These are phyloP conservation scores for Lasiodiplodia gonubiensis DNA, from an alignment of 2,329 filamentous ascomycete genomes.

Conservation along the genomic window DNA sequence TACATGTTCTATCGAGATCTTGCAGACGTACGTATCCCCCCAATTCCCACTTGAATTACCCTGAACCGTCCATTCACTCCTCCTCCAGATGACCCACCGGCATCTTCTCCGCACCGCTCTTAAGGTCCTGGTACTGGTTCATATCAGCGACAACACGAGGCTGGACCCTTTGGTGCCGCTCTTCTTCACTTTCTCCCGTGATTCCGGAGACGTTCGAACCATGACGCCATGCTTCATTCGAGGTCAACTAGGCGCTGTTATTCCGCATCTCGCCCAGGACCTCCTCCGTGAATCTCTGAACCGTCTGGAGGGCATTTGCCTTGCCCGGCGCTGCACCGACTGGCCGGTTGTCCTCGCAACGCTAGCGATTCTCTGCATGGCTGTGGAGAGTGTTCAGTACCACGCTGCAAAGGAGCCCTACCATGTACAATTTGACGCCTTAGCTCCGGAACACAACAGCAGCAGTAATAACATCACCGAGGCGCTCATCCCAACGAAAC, in stretches of 20 bases:
- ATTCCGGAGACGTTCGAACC: slow-evolving; percentile 30
- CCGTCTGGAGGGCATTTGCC: slow-evolving; percentile 39
- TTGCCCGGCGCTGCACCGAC: slow-evolving; percentile 39
- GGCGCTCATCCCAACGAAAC: neutral
- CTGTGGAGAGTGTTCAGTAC: slow-evolving; percentile 47
- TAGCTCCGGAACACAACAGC: too few species aligned
- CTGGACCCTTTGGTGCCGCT: slow-evolving; percentile 38
- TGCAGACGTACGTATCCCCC: slow-evolving; percentile 6
- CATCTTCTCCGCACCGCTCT: slow-evolving; percentile 42
- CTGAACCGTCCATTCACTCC: slow-evolving; percentile 31
- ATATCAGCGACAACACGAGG: slow-evolving; percentile 42
- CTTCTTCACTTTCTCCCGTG: slow-evolving; percentile 20
- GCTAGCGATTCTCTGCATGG: slow-evolving; percentile 44
- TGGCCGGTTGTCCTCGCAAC: slow-evolving; percentile 44
- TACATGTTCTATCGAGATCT: slow-evolving; percentile 38
- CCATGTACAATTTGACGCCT: slow-evolving; percentile 32
- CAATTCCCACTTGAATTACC: neutral
- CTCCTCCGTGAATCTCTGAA: slow-evolving; percentile 44
- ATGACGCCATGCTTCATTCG: slow-evolving; percentile 47
- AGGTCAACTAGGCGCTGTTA: slow-evolving; percentile 44
- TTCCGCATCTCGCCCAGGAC: slow-evolving; percentile 40
- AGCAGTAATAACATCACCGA: neutral
- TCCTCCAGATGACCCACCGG: slow-evolving; percentile 30
- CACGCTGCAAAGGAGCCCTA: slow-evolving; percentile 45
- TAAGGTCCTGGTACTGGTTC: slow-evolving; percentile 48